phyloP scores from a whole-genome alignment of 2,329 filamentous ascomycete genomes.

The Hansfordia pulvinata region DNA sequence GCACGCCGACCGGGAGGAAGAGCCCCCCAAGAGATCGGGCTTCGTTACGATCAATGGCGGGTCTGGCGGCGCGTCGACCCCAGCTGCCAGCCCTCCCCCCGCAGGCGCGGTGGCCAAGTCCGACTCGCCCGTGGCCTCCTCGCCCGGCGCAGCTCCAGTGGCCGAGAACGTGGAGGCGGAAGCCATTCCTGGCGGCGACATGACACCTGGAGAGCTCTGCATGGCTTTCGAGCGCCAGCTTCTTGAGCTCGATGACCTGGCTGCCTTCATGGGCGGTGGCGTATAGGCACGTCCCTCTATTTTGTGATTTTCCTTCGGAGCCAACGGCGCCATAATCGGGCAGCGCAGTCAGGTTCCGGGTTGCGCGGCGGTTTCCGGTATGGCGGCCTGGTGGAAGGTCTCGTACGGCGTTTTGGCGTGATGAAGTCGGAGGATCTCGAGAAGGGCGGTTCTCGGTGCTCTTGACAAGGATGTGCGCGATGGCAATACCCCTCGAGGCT shows the following conservation, averaged over 20 bases:
- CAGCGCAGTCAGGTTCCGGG: too few relatives aligned
- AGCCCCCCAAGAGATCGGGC: conserved; percentile 40
- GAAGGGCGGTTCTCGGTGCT: too few relatives aligned
- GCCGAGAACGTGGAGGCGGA: conserved; percentile 10
- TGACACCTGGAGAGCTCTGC: conserved; percentile 45
- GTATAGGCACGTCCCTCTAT: conserved; percentile 22
- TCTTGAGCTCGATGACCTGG: conserved; percentile 45
- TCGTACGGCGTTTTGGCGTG: too few relatives aligned
- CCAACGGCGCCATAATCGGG: too few relatives aligned
- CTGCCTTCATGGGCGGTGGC: conserved; percentile 49
- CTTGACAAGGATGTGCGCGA: too few relatives aligned
- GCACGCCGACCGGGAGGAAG: conserved; percentile 31
- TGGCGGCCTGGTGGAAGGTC: too few relatives aligned
- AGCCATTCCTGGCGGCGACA: conserved; percentile 24
- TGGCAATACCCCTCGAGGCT: too few relatives aligned
- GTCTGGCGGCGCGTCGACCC: conserved; percentile 32
- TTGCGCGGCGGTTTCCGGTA: too few relatives aligned
- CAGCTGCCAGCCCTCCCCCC: conserved; percentile 31
- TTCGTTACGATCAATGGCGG: conserved; percentile 46
- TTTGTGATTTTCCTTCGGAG: too few relatives aligned
- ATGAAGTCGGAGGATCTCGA: too few relatives aligned
- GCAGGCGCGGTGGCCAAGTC: conserved; percentile 22
- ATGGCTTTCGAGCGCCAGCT: conserved; percentile 45
- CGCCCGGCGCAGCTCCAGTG: conserved; percentile 9
- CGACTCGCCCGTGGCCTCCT: conserved; percentile 17